Base-by-base conservation (phyloP, 2,329 filamentous ascomycete species). In the Amylocarpus encephaloides region DNA sequence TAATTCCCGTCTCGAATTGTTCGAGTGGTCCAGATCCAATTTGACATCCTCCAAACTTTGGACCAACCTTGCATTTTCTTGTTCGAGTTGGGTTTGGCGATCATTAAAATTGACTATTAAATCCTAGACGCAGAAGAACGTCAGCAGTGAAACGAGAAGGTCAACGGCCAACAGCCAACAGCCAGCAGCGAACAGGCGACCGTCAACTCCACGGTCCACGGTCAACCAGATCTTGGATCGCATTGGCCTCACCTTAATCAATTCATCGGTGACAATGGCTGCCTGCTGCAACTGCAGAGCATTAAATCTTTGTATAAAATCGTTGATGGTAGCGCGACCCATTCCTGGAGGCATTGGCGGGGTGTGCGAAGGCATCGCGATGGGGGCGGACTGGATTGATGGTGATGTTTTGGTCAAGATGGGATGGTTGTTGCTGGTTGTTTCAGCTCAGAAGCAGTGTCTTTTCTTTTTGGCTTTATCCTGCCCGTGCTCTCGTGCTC, bases 11-110 rank as follows among this genome's bases (percentile, higher is more conserved):
- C 75, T 68, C 4, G 71, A 71, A 19, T 70, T 69, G 6, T 66
- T 70, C n/a, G 76, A 70, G 61, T 76, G 70, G 6, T 70, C 67
- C 12, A 80, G 68, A 56, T 82, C 77, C 52, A 80, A 69, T 46
- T 71, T 67, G 32, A 68, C 62, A 55, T 76, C 68, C 39, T 63
- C 65, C 10, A 80, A 61, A 50, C 73, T 65, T 34, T 69, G 64
- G 40, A 53, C 58, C 5, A 81, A 66, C 7, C 59, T 59, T 1
- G 59, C 55, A 53, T 74, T 79, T 58, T 81, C 74, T 33, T 67
- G 59, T 18, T 67, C 68, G 3, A 77, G 61, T 5, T 51, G 60
- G 15, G 63, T 66, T 59, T 81, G 74, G 43, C 76, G 51, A 12
- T 59, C 59, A 51, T 79, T 68, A 54, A 65, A 66, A 55, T 76